Conservation (phyloP, 177 flowering plant species). For the Vitis hybrid region DNA sequence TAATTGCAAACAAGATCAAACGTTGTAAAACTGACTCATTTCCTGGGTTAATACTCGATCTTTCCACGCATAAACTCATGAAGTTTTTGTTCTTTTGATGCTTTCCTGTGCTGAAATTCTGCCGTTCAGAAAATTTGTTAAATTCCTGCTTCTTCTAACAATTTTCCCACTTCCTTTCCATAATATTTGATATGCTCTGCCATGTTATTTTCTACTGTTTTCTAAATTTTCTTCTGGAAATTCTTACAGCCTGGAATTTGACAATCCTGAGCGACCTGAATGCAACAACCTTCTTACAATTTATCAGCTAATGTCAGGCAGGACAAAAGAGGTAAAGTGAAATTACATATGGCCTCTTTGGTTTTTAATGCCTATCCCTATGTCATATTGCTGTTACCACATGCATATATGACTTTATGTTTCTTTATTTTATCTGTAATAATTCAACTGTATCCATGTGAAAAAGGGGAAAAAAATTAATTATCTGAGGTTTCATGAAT, state of each 20-base stretch:
- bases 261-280: slow-evolving; percentile 93
- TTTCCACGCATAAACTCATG: background rate
- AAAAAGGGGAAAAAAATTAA: no score
- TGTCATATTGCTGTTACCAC: background rate
- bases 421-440: background rate
- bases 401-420: background rate
- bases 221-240: background rate
- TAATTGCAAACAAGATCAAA: slow-evolving; percentile 81
- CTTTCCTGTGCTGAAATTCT: background rate
- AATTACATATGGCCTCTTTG: background rate
- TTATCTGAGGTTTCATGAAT: no score
- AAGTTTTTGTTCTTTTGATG: background rate
- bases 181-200: no score
- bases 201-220: no score
- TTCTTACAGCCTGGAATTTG: slow-evolving; percentile 73
- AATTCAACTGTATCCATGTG: no score
- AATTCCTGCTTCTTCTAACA: background rate
- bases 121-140: background rate
- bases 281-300: slow-evolving; percentile 92
- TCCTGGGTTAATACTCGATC: slow-evolving; percentile 51
- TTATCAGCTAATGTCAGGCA: slow-evolving; percentile 82
- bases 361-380: background rate
- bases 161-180: background rate
- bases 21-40: slow-evolving; percentile 97
- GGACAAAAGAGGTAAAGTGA: slow-evolving; percentile 71